Evolutionary conservation across 164 flowering plant genomes (phyloP).

Genomic region (Piper longum): DNA sequence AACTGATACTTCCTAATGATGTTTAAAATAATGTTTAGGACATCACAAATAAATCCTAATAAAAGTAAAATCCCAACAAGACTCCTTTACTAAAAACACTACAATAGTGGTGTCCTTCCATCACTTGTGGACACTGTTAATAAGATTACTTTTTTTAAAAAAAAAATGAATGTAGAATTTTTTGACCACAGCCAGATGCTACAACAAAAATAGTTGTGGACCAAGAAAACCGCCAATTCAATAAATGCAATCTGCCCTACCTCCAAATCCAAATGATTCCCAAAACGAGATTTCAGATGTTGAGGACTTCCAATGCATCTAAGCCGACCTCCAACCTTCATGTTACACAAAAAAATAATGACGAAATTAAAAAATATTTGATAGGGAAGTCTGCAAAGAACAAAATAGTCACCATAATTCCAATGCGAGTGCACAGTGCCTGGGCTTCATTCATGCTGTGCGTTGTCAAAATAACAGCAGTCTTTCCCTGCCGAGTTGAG

Average conservation of each 20-base stretch:
- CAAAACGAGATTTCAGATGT: conserved; percentile 86
- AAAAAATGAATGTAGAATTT: too few species aligned
- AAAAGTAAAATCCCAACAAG: too few species aligned
- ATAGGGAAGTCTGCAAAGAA: neutral
- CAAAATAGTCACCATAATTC: conserved; percentile 71
- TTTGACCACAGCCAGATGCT: neutral
- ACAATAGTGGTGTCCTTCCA: too few species aligned
- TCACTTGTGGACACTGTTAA: too few species aligned
- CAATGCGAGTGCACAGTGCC: conserved; percentile 91
- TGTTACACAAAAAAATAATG: conserved; percentile 2
- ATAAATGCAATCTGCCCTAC: conserved; percentile 17
- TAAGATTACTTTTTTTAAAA: too few species aligned
- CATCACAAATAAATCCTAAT: too few species aligned
- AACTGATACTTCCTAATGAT: too few species aligned
- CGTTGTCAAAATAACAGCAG: conserved; percentile 95
- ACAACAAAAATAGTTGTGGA: neutral
- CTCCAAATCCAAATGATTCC: conserved; percentile 97
- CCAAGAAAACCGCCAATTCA: neutral
- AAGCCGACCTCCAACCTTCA: conserved; percentile 83
- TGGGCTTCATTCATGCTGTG: conserved; percentile 99
- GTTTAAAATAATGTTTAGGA: too few species aligned
- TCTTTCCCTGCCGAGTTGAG: conserved; percentile 90
- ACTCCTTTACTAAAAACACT: too few species aligned
- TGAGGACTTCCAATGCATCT: conserved; percentile 98
- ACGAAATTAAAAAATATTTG: conserved; percentile 1